Percentiles rank a stretch among this genome's conserved stretches.
Evolutionary conservation across 148 eudicot genomes (phyloP).

Genomic region (Mesembryanthemum crystallinum): DNA sequence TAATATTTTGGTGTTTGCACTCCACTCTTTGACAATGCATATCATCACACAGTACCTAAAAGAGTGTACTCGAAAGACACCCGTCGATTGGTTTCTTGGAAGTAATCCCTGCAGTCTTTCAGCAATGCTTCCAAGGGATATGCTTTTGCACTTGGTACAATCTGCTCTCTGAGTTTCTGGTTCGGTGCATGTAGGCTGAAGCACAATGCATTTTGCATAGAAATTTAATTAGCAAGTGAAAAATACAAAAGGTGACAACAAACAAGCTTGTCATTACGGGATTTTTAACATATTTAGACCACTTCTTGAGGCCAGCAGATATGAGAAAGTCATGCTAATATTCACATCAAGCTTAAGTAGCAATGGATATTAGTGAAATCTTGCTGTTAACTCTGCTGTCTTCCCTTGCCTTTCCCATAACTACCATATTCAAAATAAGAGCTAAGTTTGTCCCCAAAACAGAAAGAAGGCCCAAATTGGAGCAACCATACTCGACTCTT

Average conservation of each 20-base stretch:
- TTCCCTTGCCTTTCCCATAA: too few relatives aligned
- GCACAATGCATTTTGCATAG: conserved; percentile 15
- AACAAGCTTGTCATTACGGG: neutral
- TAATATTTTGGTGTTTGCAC: neutral
- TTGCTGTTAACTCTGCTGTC: too few relatives aligned
- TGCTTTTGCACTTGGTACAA: conserved; percentile 97
- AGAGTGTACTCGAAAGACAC: conserved; percentile 97
- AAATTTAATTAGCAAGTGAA: conserved; percentile 2
- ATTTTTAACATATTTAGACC: neutral
- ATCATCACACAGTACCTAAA: conserved; percentile 52
- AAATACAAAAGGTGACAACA: neutral
- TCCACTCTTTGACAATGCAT: neutral
- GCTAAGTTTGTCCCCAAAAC: too few relatives aligned
- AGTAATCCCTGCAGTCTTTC: conserved; percentile 96
- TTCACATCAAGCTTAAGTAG: neutral
- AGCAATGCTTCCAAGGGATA: conserved; percentile 88
- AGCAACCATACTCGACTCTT: neutral
- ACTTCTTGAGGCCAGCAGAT: neutral
- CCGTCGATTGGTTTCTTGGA: conserved; percentile 78
- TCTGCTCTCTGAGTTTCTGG: conserved; percentile 85
- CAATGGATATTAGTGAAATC: neutral
- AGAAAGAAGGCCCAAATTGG: too few relatives aligned
- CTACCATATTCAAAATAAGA: too few relatives aligned
- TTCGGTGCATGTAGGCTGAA: conserved; percentile 98
- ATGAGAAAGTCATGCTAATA: neutral